Percentiles rank a stretch among this genome's conserved stretches.
Evolutionary conservation across 140 eudicot species (phyloP).

Genomic region (Erigeron philadelphicus): DNA sequence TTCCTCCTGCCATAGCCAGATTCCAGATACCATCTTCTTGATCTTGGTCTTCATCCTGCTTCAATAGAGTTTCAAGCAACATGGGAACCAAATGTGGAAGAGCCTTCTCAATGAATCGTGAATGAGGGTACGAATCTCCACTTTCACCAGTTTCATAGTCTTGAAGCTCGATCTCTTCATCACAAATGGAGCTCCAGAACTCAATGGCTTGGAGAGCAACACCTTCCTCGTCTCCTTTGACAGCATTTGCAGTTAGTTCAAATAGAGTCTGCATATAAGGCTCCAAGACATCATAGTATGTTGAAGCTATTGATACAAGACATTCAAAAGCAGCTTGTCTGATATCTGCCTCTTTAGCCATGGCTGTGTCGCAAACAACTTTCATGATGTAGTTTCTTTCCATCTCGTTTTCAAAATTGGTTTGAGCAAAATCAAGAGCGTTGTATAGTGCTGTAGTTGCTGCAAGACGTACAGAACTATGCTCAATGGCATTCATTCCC

Average conservation of each 20-base stretch:
- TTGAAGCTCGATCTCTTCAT: slow-evolving; percentile 80
- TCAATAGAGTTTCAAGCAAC: slow-evolving; percentile 68
- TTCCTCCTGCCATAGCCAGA: slow-evolving; percentile 81
- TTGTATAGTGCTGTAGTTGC: slow-evolving; percentile 76
- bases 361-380: slow-evolving; percentile 70
- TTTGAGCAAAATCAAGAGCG: slow-evolving; percentile 83
- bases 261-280: slow-evolving; percentile 82
- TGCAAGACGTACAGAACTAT: slow-evolving; percentile 58
- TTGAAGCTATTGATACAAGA: slow-evolving; percentile 75
- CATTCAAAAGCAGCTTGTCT: slow-evolving; percentile 82
- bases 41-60: slow-evolving; percentile 81
- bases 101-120: slow-evolving; percentile 62
- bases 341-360: slow-evolving; percentile 62
- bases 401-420: slow-evolving; percentile 68
- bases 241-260: slow-evolving; percentile 76
- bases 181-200: slow-evolving; percentile 89
- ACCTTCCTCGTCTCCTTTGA: slow-evolving; percentile 74
- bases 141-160: slow-evolving; percentile 43
- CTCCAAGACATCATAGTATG: slow-evolving; percentile 69
- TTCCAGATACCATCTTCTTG: slow-evolving; percentile 74
- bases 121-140: slow-evolving; percentile 58
- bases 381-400: slow-evolving; percentile 77
- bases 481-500: slow-evolving; percentile 72
- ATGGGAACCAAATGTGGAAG: slow-evolving; percentile 50
- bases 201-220: slow-evolving; percentile 92